Conservation (phyloP, 2,329 filamentous ascomycete species). For the Penicillium sp. region DNA sequence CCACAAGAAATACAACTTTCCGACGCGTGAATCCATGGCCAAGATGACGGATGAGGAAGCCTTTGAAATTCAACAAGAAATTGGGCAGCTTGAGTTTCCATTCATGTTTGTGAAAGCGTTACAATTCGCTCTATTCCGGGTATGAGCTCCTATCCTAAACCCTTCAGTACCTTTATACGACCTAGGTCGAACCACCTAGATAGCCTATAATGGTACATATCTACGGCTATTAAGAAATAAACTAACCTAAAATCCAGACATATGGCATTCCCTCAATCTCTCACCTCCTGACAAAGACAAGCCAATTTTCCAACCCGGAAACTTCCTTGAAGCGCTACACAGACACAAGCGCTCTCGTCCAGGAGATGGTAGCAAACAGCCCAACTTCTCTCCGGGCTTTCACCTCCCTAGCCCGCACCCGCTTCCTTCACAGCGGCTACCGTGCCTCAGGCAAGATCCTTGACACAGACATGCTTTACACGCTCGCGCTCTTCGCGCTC, state of each 20-base stretch:
- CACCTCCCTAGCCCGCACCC: conserved; percentile 63
- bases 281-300: conserved; percentile 50
- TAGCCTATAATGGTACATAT: too few species aligned
- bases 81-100: conserved; percentile 58
- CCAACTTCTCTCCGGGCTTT: conserved; percentile 47
- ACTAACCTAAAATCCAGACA: conserved; percentile 36
- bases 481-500: conserved; percentile 63
- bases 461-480: conserved; percentile 66
- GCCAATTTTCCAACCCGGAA: conserved; percentile 48
- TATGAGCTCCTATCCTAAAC: conserved; percentile 18
- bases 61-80: conserved; percentile 48
- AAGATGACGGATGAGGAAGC: conserved; percentile 58
- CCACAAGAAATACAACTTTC: conserved; percentile 46
- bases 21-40: conserved; percentile 47
- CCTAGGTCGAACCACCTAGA: not conserved
- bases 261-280: conserved; percentile 61
- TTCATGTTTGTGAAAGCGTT: conserved; percentile 52
- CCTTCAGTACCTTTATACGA: not conserved
- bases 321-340: conserved; percentile 55
- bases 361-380: conserved; percentile 49
- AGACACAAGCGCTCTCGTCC: conserved; percentile 53
- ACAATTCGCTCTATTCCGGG: conserved; percentile 62
- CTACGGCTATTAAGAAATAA: too few species aligned
- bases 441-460: conserved; percentile 60
- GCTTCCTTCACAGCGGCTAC: conserved; percentile 63